Percentiles rank a stretch among this genome's conserved stretches.
Conservation (phyloP, 1,139 yeast genomes). For the Hansenula lynferdii region DNA sequence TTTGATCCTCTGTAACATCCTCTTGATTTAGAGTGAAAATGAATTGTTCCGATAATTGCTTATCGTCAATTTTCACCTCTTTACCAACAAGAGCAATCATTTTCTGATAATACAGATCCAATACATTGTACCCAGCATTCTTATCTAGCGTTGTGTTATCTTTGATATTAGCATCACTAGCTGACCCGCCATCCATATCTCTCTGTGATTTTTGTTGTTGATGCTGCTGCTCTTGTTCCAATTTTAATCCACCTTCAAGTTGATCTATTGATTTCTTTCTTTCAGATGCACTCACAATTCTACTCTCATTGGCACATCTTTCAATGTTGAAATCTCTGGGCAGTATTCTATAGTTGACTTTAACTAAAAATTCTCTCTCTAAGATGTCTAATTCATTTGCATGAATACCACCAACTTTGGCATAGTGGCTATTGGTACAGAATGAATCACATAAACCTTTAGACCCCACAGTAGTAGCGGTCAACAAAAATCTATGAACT, state of each 20-base stretch:
- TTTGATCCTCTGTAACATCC: not conserved
- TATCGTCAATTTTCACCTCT: slow-evolving; percentile 12
- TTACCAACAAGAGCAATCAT: slow-evolving; percentile 59
- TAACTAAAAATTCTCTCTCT: slow-evolving; percentile 79
- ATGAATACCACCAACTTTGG: slow-evolving; percentile 94
- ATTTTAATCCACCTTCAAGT: slow-evolving; percentile 6
- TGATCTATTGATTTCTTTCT: slow-evolving; percentile 15
- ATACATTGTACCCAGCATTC: slow-evolving; percentile 33
- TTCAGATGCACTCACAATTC: slow-evolving; percentile 8
- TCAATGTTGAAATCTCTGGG: slow-evolving; percentile 43
- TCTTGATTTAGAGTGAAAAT: not conserved
- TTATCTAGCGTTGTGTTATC: not conserved
- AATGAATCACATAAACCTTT: slow-evolving; percentile 93
- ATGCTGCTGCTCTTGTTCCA: slow-evolving; percentile 19
- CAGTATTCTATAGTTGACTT: slow-evolving; percentile 74
- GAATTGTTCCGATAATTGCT: not conserved
- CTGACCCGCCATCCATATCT: too few species aligned
- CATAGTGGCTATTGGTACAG: slow-evolving; percentile 90
- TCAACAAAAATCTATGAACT: slow-evolving; percentile 84
- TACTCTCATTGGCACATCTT: slow-evolving; percentile 25
- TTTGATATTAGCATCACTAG: not conserved
- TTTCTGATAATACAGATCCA: slow-evolving; percentile 56
- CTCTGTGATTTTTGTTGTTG: not conserved
- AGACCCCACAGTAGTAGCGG: slow-evolving; percentile 88
- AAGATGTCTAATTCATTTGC: slow-evolving; percentile 78